A percentile compares a stretch with the other conserved stretches of the same genome.
phyloP scores from a whole-genome alignment of 108 stramenopile genomes.

The Skeletonema menzelii region DNA sequence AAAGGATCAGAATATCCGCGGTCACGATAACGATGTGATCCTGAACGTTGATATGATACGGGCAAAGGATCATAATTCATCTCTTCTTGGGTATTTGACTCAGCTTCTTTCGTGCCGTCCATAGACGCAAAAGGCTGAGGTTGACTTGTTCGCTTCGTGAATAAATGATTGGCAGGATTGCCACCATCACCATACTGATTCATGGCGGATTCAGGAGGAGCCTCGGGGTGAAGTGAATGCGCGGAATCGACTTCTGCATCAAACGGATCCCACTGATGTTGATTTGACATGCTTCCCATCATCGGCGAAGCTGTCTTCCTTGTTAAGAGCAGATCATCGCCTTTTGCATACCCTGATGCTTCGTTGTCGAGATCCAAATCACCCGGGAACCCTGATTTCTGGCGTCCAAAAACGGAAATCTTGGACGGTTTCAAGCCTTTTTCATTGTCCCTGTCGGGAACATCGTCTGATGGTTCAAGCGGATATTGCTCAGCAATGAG shows the following conservation, averaged over 20 bases:
- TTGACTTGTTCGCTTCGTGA: too few species aligned
- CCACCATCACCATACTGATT: too few species aligned
- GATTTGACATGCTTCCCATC: too few species aligned
- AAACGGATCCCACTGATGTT: too few species aligned
- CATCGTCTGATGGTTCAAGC: background rate
- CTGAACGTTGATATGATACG: background rate
- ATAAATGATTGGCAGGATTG: too few species aligned
- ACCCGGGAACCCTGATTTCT: background rate
- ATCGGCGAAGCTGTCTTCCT: too few species aligned
- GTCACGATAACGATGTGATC: background rate
- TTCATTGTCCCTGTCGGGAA: background rate
- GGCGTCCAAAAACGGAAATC: background rate
- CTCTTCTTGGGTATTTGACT: background rate
- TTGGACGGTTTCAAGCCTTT: background rate
- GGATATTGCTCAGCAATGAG: background rate
- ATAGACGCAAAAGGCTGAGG: background rate
- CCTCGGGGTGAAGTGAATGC: too few species aligned
- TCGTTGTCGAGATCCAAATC: background rate
- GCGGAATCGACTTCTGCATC: too few species aligned
- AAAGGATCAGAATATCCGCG: background rate
- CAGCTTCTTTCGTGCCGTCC: background rate
- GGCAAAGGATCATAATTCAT: background rate
- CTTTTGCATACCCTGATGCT: background rate
- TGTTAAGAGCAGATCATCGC: too few species aligned
- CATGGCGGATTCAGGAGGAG: too few species aligned